Base-by-base conservation (phyloP, 225 moss, liverwort and hornwort genomes). In the Neckera pumila region DNA sequence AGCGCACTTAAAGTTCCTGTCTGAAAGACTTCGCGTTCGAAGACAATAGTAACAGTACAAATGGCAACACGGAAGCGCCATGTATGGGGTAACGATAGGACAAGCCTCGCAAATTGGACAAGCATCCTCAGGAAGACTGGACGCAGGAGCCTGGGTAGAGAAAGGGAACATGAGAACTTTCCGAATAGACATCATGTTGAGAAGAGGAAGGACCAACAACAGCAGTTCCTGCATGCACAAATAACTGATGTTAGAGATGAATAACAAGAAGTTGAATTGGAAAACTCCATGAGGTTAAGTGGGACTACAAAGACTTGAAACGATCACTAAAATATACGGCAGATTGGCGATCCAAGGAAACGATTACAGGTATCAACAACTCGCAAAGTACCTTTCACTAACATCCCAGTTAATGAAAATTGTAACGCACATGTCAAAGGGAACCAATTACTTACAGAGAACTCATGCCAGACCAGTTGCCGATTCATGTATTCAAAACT, bases 401-500 rank as follows among this genome's bases (percentile, higher is more conserved):
- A 38, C 43, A 67, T 81, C 57, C 17, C 12, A 57, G 42, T 47
- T 33, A 43, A 73, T 87, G 9, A 73, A 84, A 84, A 53, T 18
- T 84, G 60, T 74, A 45, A 69, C 42, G 71, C 42, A 79, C 3
- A 73, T 70, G 51, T 77, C 62, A 22, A 86, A 89, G 83, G 61
- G 47, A 77, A 87, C 17, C 23, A 66, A 70, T 76, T 49, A 43
- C 95, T 90, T 93, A 97, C 97, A 87, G 97, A 97, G 65, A 97
- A 95, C 61, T 97, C 96, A 77, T 99, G 99, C 99, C 99, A 99
- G 86, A 99, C 99, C 22, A 99, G 96, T 86, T 99, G 99, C 63
- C 99, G 95, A 88, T 99, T 99, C 99, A 99, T 96, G 91, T 99
- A 99, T 70, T 99, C 99, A 84, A 99, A 99, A 92, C 99, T 99